Percentiles rank a stretch among this genome's conserved stretches.
These are phyloP conservation scores for Coix lacrymajobi DNA, from an alignment of 176 grass and related monocot species.

Conservation along the genomic window DNA sequence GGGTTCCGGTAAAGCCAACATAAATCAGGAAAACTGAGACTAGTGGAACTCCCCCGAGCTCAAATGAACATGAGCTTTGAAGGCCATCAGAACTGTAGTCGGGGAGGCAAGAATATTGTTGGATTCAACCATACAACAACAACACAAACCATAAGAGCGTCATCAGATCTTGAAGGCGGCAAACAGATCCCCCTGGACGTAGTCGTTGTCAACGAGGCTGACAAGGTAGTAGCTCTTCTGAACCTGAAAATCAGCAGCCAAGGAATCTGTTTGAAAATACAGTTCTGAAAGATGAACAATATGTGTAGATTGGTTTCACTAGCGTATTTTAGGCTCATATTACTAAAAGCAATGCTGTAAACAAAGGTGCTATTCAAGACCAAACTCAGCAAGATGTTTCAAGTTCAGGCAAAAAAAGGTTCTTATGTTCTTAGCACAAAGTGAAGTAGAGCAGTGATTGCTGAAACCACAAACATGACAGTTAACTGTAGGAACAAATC, in stretches of 20 bases:
- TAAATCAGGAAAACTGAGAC: conserved; percentile 16
- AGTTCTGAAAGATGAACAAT: background rate
- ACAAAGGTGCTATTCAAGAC: background rate
- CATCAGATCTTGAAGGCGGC: conserved; percentile 59
- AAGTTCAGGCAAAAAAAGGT: background rate
- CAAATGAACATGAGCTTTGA: background rate
- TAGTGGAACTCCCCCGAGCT: background rate
- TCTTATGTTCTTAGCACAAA: background rate
- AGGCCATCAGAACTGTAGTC: background rate
- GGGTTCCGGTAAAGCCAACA: conserved; percentile 16
- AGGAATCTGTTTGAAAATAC: background rate
- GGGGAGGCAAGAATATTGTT: conserved; percentile 2
- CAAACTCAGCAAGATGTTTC: background rate
- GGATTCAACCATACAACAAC: conserved; percentile 2
- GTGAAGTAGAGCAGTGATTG: background rate
- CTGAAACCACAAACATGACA: background rate
- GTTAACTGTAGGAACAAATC: background rate
- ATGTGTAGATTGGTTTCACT: background rate
- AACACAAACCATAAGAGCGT: background rate
- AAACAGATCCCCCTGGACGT: conserved; percentile 66
- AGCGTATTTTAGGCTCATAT: background rate
- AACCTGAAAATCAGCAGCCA: conserved; percentile 36
- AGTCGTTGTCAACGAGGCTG: conserved; percentile 85
- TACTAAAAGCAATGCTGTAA: background rate
- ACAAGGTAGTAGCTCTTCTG: conserved; percentile 62